Percentiles rank a stretch among this genome's conserved stretches.
Evolutionary conservation across 495 filamentous ascomycete species (phyloP).

Genomic region (Aspergillus affinis): DNA sequence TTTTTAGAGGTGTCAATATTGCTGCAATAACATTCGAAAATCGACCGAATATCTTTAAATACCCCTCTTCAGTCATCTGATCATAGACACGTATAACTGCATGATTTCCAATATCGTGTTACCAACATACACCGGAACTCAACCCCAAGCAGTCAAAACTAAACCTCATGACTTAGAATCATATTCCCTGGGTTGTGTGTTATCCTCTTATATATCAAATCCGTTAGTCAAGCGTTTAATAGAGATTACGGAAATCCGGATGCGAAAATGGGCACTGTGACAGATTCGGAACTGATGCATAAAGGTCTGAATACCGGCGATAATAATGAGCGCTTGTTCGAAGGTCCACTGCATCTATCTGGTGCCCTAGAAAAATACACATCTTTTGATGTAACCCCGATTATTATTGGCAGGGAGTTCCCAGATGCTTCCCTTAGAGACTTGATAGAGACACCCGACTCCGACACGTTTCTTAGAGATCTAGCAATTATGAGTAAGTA

Average conservation of each 20-base stretch:
- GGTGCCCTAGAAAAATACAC: conserved; percentile 39
- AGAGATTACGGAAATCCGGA: not conserved
- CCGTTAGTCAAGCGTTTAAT: too few species aligned
- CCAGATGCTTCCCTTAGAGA: conserved; percentile 44
- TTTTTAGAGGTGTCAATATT: too few species aligned
- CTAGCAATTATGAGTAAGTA: conserved; percentile 48
- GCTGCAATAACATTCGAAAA: too few species aligned
- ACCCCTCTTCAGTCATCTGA: not conserved
- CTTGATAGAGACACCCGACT: conserved; percentile 51
- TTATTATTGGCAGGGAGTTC: conserved; percentile 58
- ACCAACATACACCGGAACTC: too few species aligned
- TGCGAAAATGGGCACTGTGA: not conserved
- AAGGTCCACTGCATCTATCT: conserved; percentile 19
- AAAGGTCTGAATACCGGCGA: too few species aligned
- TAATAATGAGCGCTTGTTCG: not conserved
- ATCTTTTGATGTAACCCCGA: conserved; percentile 26
- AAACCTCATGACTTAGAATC: too few species aligned
- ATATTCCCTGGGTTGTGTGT: too few species aligned
- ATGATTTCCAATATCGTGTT: not conserved
- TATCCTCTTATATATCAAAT: too few species aligned
- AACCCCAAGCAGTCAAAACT: too few species aligned
- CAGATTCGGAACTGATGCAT: too few species aligned
- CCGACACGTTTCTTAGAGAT: conserved; percentile 57
- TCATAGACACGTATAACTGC: not conserved
- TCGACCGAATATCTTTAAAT: not conserved